These are phyloP conservation scores for Aspergillus ruber DNA, from an alignment of 2,329 filamentous ascomycete genomes.

Conservation along the genomic window DNA sequence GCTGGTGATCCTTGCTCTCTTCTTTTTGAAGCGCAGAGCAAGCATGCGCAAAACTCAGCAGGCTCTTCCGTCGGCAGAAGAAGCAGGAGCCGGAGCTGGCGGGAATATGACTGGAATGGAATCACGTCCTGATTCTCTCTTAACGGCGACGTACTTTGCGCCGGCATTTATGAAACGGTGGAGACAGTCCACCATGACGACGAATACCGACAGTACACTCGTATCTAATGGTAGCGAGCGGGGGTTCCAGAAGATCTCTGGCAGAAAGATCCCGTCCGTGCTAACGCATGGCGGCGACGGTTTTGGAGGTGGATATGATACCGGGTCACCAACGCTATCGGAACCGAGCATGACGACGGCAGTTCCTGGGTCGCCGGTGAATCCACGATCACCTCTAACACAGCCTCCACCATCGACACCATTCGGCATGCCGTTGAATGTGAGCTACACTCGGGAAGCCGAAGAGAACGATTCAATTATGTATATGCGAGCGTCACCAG, in stretches of 20 bases:
- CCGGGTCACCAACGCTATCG: slow-evolving; percentile 24
- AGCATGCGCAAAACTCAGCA: slow-evolving; percentile 14
- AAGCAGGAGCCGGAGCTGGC: slow-evolving; percentile 9
- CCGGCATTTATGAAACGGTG: slow-evolving; percentile 37
- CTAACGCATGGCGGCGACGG: slow-evolving; percentile 43
- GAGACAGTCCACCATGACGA: slow-evolving; percentile 32
- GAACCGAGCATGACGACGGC: slow-evolving; percentile 17
- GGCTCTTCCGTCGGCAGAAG: slow-evolving; percentile 20
- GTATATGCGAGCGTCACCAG: slow-evolving; percentile 38
- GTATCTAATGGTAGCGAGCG: slow-evolving; percentile 36
- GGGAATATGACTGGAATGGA: slow-evolving; percentile 21
- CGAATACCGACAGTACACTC: slow-evolving; percentile 28
- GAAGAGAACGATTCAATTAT: slow-evolving; percentile 23
- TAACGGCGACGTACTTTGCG: slow-evolving; percentile 32
- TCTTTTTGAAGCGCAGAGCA: slow-evolving; percentile 48
- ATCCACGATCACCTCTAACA: slow-evolving; percentile 14
- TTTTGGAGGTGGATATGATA: slow-evolving; percentile 33
- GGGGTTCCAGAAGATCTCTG: slow-evolving; percentile 45
- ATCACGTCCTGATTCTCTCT: slow-evolving; percentile 33
- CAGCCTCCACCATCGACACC: slow-evolving; percentile 24
- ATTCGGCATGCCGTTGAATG: slow-evolving; percentile 25
- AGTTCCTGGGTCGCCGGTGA: slow-evolving; percentile 18
- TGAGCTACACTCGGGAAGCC: slow-evolving; percentile 24
- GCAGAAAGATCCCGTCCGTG: slow-evolving; percentile 43
- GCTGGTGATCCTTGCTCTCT: slow-evolving; percentile 35